Base-by-base conservation (phyloP, 2,329 filamentous ascomycete species). In the Alternaria sp. region DNA sequence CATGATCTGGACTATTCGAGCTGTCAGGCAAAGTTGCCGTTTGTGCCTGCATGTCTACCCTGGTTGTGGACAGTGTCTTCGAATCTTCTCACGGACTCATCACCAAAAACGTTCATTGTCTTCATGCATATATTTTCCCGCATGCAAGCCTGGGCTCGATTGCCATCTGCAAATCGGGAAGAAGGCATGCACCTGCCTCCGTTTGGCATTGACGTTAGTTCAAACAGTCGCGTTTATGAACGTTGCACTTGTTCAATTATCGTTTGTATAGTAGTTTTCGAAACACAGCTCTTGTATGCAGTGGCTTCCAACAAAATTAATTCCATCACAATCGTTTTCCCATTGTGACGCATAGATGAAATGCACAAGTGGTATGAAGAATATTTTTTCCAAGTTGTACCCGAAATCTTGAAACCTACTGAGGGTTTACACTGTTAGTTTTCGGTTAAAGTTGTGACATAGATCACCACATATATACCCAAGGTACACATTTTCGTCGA, bases 31-130 rank as follows among this genome's bases (percentile, higher is more conserved):
- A 37, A 23, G 26, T 52, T 28, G 10, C 24, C 28, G 23, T 49
- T 28, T 37, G 17, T 39, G 46, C 50, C 40, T 54, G 24, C 36
- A 51, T 28, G 29, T 56, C 44, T 54, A 37, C 23, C 36, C 51
- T 58, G 50, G 34, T 24, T 21, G 37, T 42, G 40, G 51, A 42
- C 46, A 41, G n/a, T 26, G 10, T 26, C 11, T 51, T 29, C 33
- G 9, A 36, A 40, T 29, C 23, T 40, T 46, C 8, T 14, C 37
- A 17, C n/a, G 44, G 49, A 42, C 24, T 48, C 36, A 33, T 45
- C 36, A 51, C 29, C 45, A 62, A 62, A 56, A 59, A 56, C 39
- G 39, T 62, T 56, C 44, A 31, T 54, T 54, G 45, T 41, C 52
- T 60, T 51, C 48, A 48, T 48, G 56, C 58, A 31, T 33, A 37